Evolutionary conservation across 1,139 yeast species (phyloP), one percentile per base, ranked within the genome.

Genomic region (Lodderomyces margitis): DNA sequence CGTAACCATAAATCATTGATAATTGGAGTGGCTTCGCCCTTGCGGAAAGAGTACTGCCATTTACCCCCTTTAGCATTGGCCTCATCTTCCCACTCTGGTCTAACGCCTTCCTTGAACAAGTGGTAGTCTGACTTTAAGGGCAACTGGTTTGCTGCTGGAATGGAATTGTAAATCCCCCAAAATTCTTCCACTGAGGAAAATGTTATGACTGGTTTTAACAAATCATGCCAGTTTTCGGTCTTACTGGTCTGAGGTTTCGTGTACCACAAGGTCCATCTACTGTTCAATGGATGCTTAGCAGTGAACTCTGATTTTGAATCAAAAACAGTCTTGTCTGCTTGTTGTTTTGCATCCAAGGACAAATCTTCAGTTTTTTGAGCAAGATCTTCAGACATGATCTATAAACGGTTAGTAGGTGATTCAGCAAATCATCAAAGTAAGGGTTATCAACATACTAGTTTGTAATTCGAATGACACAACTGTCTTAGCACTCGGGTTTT

Each of bases 1-100:
- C 95, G 79, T 61, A 89, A 81, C 98, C 98, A 94, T 60, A 88
- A 77, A 53, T 89, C 96, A 64, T 91, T 94, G 61, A 88, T 83
- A 47, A 81, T 81, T 36, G 68, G 68, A 45, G 69, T 66, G 46
- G 74, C 73, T 50, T 77, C 85, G 64, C 75, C 82, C 68, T 84
- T 82, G 64, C 79, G 83, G 68, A 80, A 87, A 34, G 87, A 78
- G 51, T 58, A 70, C 56, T 68, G 76, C 96, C 97, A 92, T 70
- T 87, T 88, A 58, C 98, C 98, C 61, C 99, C 98, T 55, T 82
- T 76, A 49, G 89, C 67, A 70, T 94, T 94, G 54, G 81, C 78
- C 43, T 71, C 75, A 67, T 92, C 98, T 75, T 92, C 99, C 99
- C 99, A 92, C 74, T 92, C 98, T 44, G 98, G 99, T 65, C 89